A percentile compares a stretch with the other conserved stretches of the same genome.
Evolutionary conservation across 2,329 filamentous ascomycete species (phyloP).

Genomic region (Epichloe festucae): DNA sequence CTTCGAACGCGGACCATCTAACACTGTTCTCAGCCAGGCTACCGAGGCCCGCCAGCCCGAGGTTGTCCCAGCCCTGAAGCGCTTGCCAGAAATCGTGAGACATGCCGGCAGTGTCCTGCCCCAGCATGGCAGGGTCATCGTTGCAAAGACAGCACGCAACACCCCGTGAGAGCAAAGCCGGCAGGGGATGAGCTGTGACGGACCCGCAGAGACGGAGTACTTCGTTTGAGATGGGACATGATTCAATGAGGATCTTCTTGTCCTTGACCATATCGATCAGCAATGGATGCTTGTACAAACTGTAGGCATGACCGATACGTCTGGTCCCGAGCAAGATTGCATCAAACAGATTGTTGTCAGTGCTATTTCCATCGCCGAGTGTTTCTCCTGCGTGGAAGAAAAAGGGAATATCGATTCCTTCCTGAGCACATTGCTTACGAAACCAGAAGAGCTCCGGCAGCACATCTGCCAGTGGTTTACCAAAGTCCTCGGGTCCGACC

Average conservation of each 20-base stretch:
- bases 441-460: conserved; percentile 90
- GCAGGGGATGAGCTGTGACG: conserved; percentile 67
- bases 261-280: conserved; percentile 82
- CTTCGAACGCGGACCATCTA: conserved; percentile 79
- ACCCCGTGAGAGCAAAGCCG: conserved; percentile 71
- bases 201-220: conserved; percentile 66
- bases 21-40: conserved; percentile 87
- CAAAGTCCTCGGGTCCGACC: conserved; percentile 75
- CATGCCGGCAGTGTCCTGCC: conserved; percentile 69
- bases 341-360: conserved; percentile 77
- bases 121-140: conserved; percentile 81
- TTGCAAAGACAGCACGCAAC: conserved; percentile 78
- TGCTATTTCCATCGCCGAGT: conserved; percentile 58
- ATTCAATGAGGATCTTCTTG: conserved; percentile 76
- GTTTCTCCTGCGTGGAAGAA: conserved; percentile 93
- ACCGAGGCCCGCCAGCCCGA: conserved; percentile 75
- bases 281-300: conserved; percentile 81
- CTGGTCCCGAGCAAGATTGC: conserved; percentile 76
- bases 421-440: conserved; percentile 66
- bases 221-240: conserved; percentile 85
- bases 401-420: conserved; percentile 74
- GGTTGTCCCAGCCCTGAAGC: conserved; percentile 80
- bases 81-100: conserved; percentile 90
- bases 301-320: conserved; percentile 81
- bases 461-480: conserved; percentile 61